Conservation (phyloP, 2,329 filamentous ascomycete species). For the Fusarium sp. region DNA sequence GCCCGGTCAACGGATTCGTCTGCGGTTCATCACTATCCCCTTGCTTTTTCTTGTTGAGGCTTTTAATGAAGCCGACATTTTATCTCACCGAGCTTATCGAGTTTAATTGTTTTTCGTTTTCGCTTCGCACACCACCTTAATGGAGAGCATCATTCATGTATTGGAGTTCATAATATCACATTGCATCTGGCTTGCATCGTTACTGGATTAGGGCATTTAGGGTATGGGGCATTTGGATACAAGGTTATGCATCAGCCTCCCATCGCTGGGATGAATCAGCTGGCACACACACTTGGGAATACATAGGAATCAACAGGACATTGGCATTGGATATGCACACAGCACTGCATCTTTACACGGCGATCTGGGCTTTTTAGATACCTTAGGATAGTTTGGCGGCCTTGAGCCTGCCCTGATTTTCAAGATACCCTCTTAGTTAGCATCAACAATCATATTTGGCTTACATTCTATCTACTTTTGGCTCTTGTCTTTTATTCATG, state of each 20-base stretch:
- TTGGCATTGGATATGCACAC: slow-evolving; percentile 32
- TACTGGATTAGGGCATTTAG: slow-evolving; percentile 5
- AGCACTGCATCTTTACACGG: slow-evolving; percentile 31
- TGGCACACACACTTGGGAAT: slow-evolving; percentile 34
- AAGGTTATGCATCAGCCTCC: slow-evolving; percentile 39
- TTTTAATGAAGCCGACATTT: slow-evolving; percentile 27
- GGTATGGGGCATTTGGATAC: slow-evolving; percentile 32
- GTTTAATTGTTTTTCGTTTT: slow-evolving; percentile 32
- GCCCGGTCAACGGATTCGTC: slow-evolving; percentile 21
- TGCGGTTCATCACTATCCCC: slow-evolving; percentile 21
- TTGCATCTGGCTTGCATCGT: slow-evolving; percentile 23
- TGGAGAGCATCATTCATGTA: slow-evolving; percentile 29
- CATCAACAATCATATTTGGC: slow-evolving; percentile 28
- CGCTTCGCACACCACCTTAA: slow-evolving; percentile 15
- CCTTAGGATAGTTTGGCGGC: slow-evolving; percentile 45
- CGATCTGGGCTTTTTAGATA: slow-evolving; percentile 38
- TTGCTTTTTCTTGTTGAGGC: slow-evolving; percentile 25
- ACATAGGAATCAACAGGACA: slow-evolving; percentile 26
- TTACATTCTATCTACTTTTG: slow-evolving; percentile 11
- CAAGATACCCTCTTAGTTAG: slow-evolving; percentile 43
- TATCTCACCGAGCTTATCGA: slow-evolving; percentile 17
- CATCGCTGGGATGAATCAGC: slow-evolving; percentile 37
- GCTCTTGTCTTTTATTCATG: slow-evolving; percentile 16
- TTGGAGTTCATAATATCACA: slow-evolving; percentile 34
- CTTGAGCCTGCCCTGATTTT: slow-evolving; percentile 38